Percentiles rank a stretch among this genome's conserved stretches.
phyloP scores from a whole-genome alignment of 495 filamentous ascomycete species.

The Penicillium herquei region DNA sequence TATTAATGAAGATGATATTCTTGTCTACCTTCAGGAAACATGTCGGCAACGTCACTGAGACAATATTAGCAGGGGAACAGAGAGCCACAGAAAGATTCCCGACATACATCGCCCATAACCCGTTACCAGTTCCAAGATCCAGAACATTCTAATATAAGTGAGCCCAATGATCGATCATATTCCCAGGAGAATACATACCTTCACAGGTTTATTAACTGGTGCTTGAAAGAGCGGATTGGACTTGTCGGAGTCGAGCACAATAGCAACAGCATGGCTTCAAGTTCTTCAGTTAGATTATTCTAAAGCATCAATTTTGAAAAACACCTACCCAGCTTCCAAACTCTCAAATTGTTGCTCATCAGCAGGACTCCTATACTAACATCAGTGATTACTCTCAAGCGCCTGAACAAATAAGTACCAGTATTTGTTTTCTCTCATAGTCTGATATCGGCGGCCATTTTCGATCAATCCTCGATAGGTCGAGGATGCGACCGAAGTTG shows the following conservation, averaged over 20 bases:
- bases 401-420: background rate
- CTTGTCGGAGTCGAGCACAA: background rate
- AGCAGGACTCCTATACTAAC: conserved; percentile 2
- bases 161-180: background rate
- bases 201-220: background rate
- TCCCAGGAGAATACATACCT: background rate
- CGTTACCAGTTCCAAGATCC: conserved; percentile 11
- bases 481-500: conserved; percentile 12
- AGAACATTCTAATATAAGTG: background rate
- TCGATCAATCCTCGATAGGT: conserved; percentile 10
- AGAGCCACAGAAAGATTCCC: background rate
- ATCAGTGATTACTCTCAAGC: background rate
- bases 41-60: conserved; percentile 5
- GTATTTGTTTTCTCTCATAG: conserved; percentile 1
- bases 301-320: background rate
- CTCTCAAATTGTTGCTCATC: conserved; percentile 14
- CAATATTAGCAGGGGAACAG: background rate
- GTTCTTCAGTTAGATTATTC: background rate
- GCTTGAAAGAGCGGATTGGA: conserved; percentile 8
- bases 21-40: background rate
- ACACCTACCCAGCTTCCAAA: conserved; percentile 5
- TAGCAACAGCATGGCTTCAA: conserved; percentile 6
- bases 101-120: conserved; percentile 6
- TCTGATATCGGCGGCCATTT: conserved; percentile 6
- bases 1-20: background rate